These are phyloP conservation scores for Nemania bipapillata DNA, from an alignment of 2,329 filamentous ascomycete genomes.

Conservation along the genomic window DNA sequence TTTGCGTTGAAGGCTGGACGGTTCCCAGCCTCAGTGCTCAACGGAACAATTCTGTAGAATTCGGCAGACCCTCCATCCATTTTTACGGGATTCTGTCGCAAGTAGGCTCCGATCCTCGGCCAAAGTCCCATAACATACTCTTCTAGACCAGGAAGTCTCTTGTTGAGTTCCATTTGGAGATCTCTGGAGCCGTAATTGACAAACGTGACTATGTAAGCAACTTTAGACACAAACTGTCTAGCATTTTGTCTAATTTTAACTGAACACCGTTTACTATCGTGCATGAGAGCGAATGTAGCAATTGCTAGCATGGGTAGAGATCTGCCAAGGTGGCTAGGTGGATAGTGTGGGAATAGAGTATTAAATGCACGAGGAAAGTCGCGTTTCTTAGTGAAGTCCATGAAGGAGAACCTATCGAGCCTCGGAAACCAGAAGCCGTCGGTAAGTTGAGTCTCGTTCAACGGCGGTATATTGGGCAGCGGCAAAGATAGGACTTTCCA, in stretches of 20 bases:
- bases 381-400: conserved; percentile 36
- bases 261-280: conserved; percentile 48
- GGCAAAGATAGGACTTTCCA: conserved; percentile 56
- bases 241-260: conserved; percentile 38
- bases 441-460: conserved; percentile 37
- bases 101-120: conserved; percentile 42
- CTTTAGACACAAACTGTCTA: conserved; percentile 44
- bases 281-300: conserved; percentile 55
- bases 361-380: conserved; percentile 50
- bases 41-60: neutral
- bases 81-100: conserved; percentile 30
- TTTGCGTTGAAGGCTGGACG: conserved; percentile 12
- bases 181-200: conserved; percentile 37
- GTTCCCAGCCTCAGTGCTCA: neutral
- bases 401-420: conserved; percentile 40
- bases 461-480: conserved; percentile 28
- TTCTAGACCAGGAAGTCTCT: conserved; percentile 41
- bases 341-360: conserved; percentile 53
- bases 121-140: conserved; percentile 47
- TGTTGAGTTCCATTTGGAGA: conserved; percentile 36
- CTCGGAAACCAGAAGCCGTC: conserved; percentile 50
- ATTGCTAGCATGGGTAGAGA: conserved; percentile 52
- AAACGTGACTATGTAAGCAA: conserved; percentile 44
- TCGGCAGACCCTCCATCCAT: conserved; percentile 5
- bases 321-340: conserved; percentile 40